Evolutionary conservation across 768 basidiomycete genomes (phyloP), one percentile per base, ranked within the genome.

Genomic region (Brasilioporus rufonigricans): DNA sequence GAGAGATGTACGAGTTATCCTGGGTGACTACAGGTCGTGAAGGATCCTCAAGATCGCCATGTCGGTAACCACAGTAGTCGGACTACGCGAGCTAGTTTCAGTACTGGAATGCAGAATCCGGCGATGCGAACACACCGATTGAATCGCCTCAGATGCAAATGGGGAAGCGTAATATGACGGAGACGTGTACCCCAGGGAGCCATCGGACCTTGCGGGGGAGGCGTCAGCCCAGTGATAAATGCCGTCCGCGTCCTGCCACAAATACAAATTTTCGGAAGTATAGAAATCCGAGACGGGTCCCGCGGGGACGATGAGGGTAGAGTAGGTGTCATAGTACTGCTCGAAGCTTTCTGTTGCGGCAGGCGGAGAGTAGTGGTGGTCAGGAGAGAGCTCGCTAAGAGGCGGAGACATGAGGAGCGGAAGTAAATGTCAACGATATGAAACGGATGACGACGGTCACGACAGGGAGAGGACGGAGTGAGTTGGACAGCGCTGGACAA

Each of bases 221-320:
- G 64, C 67, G 60, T 67, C 65, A 21, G 59, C 52, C 68, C 61
- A 71, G 46, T 55, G 59, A 55, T 71, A 71, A 48, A 51, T 49
- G 51, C 68, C 65, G 38, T 65, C 61, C 39, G 46, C 33, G 57
- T 67, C 68, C 46, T 70, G 68, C 57, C 59, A 67, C 48, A 69
- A 40, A 58, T 59, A 64, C 7, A 67, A 55, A 52, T 68, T 71
- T 59, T 61, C 67, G 19, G 67, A 58, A 0, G 66, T 55, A 39
- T 67, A 64, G 56, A 59, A 61, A 57, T 70, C 65, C 9, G 65
- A 47, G 33, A 29, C 40, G 47, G 52, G 13, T 27, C 27, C 35
- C 6, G 58, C 18, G 44, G 67, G 59, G 43, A 35, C 44, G 55
- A 26, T n/a, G 53, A 68, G 52, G 35, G 66, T 16, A 1, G 61